Evolutionary conservation across 208 protist genomes (phyloP).

Genomic region (Wallacemonas sp.): DNA sequence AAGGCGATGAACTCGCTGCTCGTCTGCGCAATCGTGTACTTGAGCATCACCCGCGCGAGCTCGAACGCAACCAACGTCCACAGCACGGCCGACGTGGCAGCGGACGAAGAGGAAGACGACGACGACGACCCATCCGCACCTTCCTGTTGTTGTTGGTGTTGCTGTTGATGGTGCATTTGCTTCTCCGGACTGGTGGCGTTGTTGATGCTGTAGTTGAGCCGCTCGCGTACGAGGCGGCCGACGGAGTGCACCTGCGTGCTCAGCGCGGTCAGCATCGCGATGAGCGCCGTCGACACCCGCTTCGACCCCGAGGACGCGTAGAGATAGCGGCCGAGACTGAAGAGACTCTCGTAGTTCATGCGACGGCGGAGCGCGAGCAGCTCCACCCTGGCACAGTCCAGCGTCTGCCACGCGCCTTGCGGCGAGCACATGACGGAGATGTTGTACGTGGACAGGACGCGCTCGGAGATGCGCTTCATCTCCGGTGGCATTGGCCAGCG

Average conservation of each 20-base stretch:
- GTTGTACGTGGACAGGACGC: conserved; percentile 14
- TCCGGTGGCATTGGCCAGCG: conserved; percentile 33
- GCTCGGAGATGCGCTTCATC: conserved; percentile 23
- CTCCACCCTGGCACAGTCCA: conserved; percentile 31
- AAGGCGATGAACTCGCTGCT: conserved; percentile 50
- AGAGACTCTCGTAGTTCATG: conserved; percentile 44
- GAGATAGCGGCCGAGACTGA: conserved; percentile 47
- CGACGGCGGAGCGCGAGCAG: conserved; percentile 29
- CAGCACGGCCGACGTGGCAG: conserved; percentile 3
- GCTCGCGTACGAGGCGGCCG: conserved; percentile 36
- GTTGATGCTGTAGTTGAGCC: conserved; percentile 28
- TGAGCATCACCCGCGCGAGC: conserved; percentile 42
- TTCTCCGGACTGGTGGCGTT: conserved; percentile 13
- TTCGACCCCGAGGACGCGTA: conserved; percentile 44
- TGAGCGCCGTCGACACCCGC: conserved; percentile 39
- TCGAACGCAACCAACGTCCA: conserved; percentile 43
- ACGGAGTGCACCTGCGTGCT: conserved; percentile 42
- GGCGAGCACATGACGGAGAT: conserved; percentile 34
- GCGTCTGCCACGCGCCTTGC: conserved; percentile 33
- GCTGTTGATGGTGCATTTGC: background rate
- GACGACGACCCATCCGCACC: too few relatives aligned
- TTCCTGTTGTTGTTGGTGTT: background rate
- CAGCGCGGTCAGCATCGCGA: conserved; percentile 46
- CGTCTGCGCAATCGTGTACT: conserved; percentile 36
- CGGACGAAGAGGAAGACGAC: background rate